A percentile compares a stretch with the other conserved stretches of the same genome.
Evolutionary conservation across 1,284 basidiomycete genomes (phyloP).

Genomic region (Cutaneotrichosporon arboriforme): DNA sequence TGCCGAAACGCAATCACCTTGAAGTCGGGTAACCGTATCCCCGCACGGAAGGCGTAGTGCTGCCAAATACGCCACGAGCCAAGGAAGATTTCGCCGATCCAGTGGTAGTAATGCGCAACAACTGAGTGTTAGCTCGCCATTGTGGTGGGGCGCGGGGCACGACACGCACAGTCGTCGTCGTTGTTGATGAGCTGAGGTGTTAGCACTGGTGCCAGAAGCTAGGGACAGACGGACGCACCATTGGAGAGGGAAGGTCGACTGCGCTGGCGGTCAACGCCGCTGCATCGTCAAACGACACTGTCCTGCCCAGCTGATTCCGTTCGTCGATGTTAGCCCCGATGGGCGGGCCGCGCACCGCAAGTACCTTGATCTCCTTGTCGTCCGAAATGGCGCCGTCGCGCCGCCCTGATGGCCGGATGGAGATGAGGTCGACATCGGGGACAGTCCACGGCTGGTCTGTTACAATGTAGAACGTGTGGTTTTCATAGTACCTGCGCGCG

Average conservation of each 20-base stretch:
- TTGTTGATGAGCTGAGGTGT: slow-evolving; percentile 26
- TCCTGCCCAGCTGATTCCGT: slow-evolving; percentile 16
- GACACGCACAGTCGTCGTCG: slow-evolving; percentile 14
- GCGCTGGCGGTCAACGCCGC: slow-evolving; percentile 9
- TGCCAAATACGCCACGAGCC: slow-evolving; percentile 32
- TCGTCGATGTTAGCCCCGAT: slow-evolving; percentile 13
- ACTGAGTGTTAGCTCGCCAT: not conserved
- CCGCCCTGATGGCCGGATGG: slow-evolving; percentile 18
- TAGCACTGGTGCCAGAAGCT: not conserved
- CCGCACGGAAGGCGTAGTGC: slow-evolving; percentile 18
- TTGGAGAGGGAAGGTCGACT: slow-evolving; percentile 15
- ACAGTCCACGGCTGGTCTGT: slow-evolving; percentile 54
- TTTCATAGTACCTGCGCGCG: slow-evolving; percentile 30
- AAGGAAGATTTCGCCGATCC: slow-evolving; percentile 36
- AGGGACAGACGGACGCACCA: slow-evolving; percentile 20
- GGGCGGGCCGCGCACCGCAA: slow-evolving; percentile 13
- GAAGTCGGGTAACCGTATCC: slow-evolving; percentile 20
- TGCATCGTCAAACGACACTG: slow-evolving; percentile 15
- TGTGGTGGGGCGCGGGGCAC: not conserved
- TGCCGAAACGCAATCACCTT: slow-evolving; percentile 24
- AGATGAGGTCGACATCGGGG: slow-evolving; percentile 52
- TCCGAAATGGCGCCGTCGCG: slow-evolving; percentile 4
- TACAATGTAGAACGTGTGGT: slow-evolving; percentile 28
- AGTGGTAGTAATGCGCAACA: slow-evolving; percentile 24
- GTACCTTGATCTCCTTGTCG: slow-evolving; percentile 9